Conservation (phyloP, 805 yeast species). For the Lachancea thermotolerans region DNA sequence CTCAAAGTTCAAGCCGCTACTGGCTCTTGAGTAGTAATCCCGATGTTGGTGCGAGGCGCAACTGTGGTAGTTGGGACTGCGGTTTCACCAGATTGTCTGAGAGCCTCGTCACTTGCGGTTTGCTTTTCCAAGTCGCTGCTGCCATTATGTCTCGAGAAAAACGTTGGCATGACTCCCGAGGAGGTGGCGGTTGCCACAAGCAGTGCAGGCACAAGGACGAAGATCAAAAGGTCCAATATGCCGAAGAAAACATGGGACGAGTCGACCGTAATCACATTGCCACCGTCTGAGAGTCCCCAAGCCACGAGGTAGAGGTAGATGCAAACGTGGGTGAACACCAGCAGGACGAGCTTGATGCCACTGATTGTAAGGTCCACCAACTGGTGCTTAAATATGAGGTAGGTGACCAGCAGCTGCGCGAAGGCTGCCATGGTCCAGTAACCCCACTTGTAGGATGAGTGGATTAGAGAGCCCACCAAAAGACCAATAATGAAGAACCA, state of each 20-base stretch:
- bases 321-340: conserved; percentile 29
- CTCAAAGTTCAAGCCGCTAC: neutral
- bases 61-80: conserved; percentile 19
- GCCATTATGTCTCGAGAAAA: conserved; percentile 5
- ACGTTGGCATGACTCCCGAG: conserved; percentile 8
- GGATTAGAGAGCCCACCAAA: conserved; percentile 50
- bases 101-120: conserved; percentile 10
- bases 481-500: conserved; percentile 47
- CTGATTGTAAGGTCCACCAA: conserved; percentile 15
- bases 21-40: neutral
- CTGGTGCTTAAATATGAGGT: conserved; percentile 27
- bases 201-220: conserved; percentile 37
- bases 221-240: conserved; percentile 41
- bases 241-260: conserved; percentile 52
- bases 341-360: conserved; percentile 11
- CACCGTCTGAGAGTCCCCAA: conserved; percentile 53
- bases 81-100: conserved; percentile 34
- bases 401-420: conserved; percentile 37
- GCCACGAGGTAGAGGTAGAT: conserved; percentile 38
- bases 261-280: conserved; percentile 47
- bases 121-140: conserved; percentile 16
- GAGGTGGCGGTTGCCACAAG: conserved; percentile 15
- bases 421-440: conserved; percentile 48
- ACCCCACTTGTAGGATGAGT: conserved; percentile 61
- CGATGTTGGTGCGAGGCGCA: neutral